Conservation (phyloP, 208 protist species). For the Trypanosomatidae sp. region DNA sequence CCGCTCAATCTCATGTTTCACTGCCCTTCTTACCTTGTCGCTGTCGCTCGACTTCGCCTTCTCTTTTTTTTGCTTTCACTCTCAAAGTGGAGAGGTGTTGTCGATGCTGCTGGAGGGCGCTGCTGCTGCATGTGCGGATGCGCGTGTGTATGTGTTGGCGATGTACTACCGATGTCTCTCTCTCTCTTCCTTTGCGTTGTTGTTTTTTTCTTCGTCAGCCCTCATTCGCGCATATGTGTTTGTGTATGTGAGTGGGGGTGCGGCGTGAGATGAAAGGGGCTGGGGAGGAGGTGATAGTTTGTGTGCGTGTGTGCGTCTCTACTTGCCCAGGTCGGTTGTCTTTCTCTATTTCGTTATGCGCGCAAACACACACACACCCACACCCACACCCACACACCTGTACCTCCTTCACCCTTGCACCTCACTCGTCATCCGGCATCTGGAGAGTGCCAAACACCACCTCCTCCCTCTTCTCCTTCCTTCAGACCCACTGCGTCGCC, state of each 20-base stretch:
- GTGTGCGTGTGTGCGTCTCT: no score
- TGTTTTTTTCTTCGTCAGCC: background rate
- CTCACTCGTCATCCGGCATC: no score
- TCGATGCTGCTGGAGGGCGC: conserved; percentile 1
- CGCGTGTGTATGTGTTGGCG: background rate
- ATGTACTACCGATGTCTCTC: background rate
- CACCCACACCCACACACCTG: no score
- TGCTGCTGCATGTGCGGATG: background rate
- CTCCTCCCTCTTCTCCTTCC: no score
- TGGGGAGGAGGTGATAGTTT: no score
- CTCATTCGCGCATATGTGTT: background rate
- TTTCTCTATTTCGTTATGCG: no score
- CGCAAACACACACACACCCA: no score
- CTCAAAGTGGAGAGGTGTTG: background rate
- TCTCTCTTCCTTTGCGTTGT: background rate
- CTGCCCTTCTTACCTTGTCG: background rate
- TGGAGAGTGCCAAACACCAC: no score
- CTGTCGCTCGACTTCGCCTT: background rate
- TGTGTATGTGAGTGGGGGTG: background rate
- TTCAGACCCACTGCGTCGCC: no score
- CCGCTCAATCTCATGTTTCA: background rate
- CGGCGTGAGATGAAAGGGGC: no score
- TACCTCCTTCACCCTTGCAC: no score
- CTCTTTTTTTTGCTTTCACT: background rate
- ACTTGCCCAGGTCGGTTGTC: no score